These are phyloP conservation scores for Solanum paucissectum DNA, from an alignment of 257 asterid species.

Conservation along the genomic window DNA sequence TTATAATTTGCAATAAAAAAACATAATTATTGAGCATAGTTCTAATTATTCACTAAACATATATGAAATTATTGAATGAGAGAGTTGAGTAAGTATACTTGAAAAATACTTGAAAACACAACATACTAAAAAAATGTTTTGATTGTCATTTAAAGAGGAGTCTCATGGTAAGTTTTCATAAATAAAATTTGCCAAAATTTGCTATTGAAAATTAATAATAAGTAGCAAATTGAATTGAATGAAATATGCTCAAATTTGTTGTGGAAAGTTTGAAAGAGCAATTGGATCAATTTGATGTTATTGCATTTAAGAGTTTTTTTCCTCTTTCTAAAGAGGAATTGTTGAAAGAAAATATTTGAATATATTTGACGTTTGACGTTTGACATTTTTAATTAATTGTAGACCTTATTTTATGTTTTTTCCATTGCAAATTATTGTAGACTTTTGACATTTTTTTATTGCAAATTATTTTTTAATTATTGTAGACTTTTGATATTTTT, in stretches of 20 bases:
- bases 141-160: background rate
- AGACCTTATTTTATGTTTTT: too few species aligned
- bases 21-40: background rate
- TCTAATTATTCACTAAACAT: background rate
- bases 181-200: background rate
- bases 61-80: too few species aligned
- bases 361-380: background rate
- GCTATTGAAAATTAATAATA: background rate
- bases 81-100: too few species aligned
- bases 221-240: background rate
- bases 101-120: background rate
- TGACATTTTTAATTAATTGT: too few species aligned
- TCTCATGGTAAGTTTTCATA: background rate
- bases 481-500: background rate
- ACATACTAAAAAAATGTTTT: background rate
- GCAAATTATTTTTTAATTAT: too few species aligned
- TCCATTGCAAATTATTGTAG: too few species aligned
- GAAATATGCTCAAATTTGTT: background rate
- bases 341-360: background rate
- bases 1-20: background rate
- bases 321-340: background rate
- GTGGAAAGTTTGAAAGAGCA: background rate
- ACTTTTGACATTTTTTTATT: background rate
- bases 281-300: background rate
- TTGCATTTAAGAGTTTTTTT: background rate